These are phyloP conservation scores for Oehlia diaphana DNA, from an alignment of 192 early-diverging fungal species.

Conservation along the genomic window DNA sequence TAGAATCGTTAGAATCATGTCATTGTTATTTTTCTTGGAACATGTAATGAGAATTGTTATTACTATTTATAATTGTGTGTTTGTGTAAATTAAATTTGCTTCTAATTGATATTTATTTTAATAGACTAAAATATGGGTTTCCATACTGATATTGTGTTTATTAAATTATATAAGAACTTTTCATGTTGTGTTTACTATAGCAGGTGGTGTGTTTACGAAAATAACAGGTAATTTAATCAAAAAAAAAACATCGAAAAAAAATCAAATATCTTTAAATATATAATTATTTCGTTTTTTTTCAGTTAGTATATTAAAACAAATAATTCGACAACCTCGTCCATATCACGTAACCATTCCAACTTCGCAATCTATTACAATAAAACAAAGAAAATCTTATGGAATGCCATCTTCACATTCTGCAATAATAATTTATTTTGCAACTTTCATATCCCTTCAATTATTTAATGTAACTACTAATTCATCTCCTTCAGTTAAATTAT, in stretches of 20 bases:
- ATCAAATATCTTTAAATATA: not conserved
- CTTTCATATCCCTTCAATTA: slow-evolving; percentile 17
- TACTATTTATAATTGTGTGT: not conserved
- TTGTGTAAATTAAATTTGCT: not conserved
- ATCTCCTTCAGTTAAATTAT: not conserved
- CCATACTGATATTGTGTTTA: not conserved
- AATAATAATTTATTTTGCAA: slow-evolving; percentile 22
- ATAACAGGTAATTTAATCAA: slow-evolving; percentile 3
- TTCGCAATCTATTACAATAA: not conserved
- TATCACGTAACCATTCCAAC: not conserved
- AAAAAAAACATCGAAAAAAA: not conserved
- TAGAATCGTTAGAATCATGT: not conserved
- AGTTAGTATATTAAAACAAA: slow-evolving; percentile 15
- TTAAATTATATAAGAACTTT: slow-evolving; percentile 11
- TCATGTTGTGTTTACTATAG: slow-evolving; percentile 1
- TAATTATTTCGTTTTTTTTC: too few relatives aligned
- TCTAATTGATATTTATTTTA: not conserved
- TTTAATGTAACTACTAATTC: not conserved
- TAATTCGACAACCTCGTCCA: slow-evolving; percentile 28
- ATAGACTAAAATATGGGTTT: slow-evolving; percentile 16
- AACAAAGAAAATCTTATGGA: slow-evolving; percentile 17
- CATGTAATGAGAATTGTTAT: not conserved
- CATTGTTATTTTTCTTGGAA: not conserved
- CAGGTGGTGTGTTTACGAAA: not conserved
- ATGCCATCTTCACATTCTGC: slow-evolving; percentile 30